Evolutionary conservation across 768 basidiomycete genomes (phyloP), one percentile per base, ranked within the genome.

Genomic region (Clitopilus passeckerianus): DNA sequence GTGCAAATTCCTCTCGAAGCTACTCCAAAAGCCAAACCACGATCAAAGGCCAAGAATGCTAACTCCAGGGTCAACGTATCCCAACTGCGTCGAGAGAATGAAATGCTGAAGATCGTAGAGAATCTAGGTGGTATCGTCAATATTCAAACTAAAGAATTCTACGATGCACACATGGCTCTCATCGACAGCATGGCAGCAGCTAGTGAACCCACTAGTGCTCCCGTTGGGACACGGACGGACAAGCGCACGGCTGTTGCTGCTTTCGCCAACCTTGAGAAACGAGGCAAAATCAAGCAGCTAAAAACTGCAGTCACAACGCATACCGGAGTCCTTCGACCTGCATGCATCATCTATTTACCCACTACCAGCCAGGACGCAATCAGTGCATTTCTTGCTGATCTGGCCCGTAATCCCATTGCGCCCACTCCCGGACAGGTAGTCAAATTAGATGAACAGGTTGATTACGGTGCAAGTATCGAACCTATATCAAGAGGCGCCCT

Each of bases 51-150:
- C 27, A 14, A 34, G 24, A 12, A 10, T 14, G 30, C 16, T 24
- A 30, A 34, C 10, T 55, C 35, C 73, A 82, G 80, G 61, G 76
- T 84, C 53, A 95, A 93, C 63, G 83, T 94, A 23, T 90, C 92
- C 15, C 80, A 87, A 59, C 74, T 91, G 43, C 84, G 90, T 3
- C 84, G 93, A 20, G 91, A 94, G 74, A 91, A 89, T 61, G 93
- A 95, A 70, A 70, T 94, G 53, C 67, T 86, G 57, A 84, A 82
- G 30, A 80, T 90, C 20, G 71, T 93, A n/a, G 79, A 85, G 58
- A 78, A 75, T 22, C 72, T 81, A 56, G 87, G 87, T 6, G 93
- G 92, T 0, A 82, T 93, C 43, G 73, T 81, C 50, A 87, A 87
- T 64, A 75, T 82, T 12, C 82, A 85, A 59, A 78, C 81, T 23